phyloP scores from a whole-genome alignment of 148 eudicot species.

The Vaccinium vitisidaea region DNA sequence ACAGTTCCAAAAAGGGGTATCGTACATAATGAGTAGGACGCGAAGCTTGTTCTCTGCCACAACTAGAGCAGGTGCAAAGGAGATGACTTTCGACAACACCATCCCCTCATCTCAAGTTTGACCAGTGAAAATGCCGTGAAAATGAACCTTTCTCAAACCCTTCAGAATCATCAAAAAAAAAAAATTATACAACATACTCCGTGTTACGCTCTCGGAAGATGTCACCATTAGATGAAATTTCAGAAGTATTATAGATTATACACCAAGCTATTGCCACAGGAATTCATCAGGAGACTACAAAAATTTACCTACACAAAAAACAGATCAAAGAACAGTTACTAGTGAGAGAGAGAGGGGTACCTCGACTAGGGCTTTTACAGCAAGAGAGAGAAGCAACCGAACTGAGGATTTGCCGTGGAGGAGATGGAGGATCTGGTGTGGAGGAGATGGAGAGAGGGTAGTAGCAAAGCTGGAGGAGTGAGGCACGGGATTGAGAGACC shows the following conservation, averaged over 20 bases:
- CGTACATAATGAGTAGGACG: constrained; percentile 26
- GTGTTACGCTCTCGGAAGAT: background rate
- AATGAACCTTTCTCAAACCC: constrained; percentile 3
- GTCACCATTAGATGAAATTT: background rate
- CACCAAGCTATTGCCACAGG: constrained; percentile 10
- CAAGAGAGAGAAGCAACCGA: no score
- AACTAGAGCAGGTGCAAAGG: constrained; percentile 8
- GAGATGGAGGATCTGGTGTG: no score
- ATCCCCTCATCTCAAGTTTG: constrained; percentile 17
- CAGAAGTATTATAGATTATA: constrained; percentile 6
- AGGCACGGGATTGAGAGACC: no score
- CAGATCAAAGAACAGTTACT: no score
- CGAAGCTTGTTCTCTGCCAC: constrained; percentile 20
- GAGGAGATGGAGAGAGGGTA: no score
- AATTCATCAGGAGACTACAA: constrained; percentile 12
- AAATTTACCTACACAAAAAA: background rate
- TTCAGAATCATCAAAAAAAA: background rate
- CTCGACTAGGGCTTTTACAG: no score
- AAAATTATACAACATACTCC: background rate
- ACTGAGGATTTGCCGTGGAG: no score
- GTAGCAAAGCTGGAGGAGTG: no score
- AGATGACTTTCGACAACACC: constrained; percentile 3
- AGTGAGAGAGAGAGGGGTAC: no score
- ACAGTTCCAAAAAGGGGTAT: constrained; percentile 19
- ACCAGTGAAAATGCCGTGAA: background rate